A percentile compares a stretch with the other conserved stretches of the same genome.
phyloP scores from a whole-genome alignment of 768 basidiomycete species.

The Russula griseocarnosa region DNA sequence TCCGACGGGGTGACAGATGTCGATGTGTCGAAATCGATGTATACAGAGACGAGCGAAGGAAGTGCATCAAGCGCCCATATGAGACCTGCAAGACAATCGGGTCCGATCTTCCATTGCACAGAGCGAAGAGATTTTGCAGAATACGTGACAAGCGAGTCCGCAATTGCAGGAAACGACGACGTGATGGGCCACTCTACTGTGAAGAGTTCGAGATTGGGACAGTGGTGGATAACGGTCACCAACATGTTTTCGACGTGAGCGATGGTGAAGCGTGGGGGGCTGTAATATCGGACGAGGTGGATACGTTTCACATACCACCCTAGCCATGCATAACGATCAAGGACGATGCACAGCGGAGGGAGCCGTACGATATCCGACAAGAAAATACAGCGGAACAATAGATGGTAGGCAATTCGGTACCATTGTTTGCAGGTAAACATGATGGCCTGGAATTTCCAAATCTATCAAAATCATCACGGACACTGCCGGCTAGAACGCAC shows the following conservation, averaged over 20 bases:
- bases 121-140: constrained; percentile 53
- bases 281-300: constrained; percentile 57
- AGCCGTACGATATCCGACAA: constrained; percentile 58
- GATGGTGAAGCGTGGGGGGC: constrained; percentile 41
- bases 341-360: constrained; percentile 46
- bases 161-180: constrained; percentile 56
- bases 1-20: not conserved
- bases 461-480: constrained; percentile 11
- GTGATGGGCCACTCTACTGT: constrained; percentile 63
- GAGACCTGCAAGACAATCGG: constrained; percentile 54
- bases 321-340: constrained; percentile 50
- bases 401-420: constrained; percentile 58
- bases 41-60: constrained; percentile 51
- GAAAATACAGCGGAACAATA: constrained; percentile 65
- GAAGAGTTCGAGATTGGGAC: constrained; percentile 72
- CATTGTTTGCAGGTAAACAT: constrained; percentile 63
- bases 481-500: constrained; percentile 37
- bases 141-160: constrained; percentile 54
- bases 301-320: constrained; percentile 74
- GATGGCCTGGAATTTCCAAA: constrained; percentile 48
- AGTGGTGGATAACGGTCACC: constrained; percentile 55
- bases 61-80: constrained; percentile 70
- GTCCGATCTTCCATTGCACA: constrained; percentile 56
- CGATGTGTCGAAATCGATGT: constrained; percentile 47
- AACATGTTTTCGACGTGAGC: constrained; percentile 53